phyloP scores from a whole-genome alignment of 2,329 filamentous ascomycete species.

The Ramichloridium luteum region DNA sequence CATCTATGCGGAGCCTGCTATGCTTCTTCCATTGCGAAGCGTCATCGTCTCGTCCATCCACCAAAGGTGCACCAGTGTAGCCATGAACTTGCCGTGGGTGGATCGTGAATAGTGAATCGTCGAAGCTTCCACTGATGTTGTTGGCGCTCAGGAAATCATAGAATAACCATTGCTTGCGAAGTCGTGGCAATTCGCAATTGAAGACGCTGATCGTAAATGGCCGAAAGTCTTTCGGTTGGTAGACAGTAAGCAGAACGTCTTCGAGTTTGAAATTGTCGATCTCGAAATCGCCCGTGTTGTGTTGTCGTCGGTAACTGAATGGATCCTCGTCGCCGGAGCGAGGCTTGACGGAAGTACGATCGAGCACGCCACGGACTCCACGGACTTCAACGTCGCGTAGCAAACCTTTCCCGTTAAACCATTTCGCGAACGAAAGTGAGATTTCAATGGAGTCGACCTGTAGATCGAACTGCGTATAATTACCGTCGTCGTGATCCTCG shows the following conservation, averaged over 20 bases:
- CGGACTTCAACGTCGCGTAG: slow-evolving; percentile 88
- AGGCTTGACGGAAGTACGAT: slow-evolving; percentile 68
- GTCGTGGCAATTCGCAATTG: slow-evolving; percentile 81
- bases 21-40: slow-evolving; percentile 86
- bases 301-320: slow-evolving; percentile 73
- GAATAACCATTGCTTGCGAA: slow-evolving; percentile 93
- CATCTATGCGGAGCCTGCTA: slow-evolving; percentile 81
- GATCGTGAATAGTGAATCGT: slow-evolving; percentile 93
- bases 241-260: slow-evolving; percentile 79
- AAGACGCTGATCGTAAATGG: slow-evolving; percentile 93
- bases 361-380: slow-evolving; percentile 82
- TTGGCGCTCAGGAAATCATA: slow-evolving; percentile 94
- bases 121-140: slow-evolving; percentile 90
- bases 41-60: slow-evolving; percentile 47
- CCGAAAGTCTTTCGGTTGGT: slow-evolving; percentile 83
- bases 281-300: slow-evolving; percentile 88
- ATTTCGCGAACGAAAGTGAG: slow-evolving; percentile 92
- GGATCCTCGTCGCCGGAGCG: slow-evolving; percentile 59
- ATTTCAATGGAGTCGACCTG: slow-evolving; percentile 94
- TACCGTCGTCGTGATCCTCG: slow-evolving; percentile 73
- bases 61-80: slow-evolving; percentile 52
- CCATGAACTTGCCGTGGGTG: slow-evolving; percentile 86
- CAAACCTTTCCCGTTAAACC: slow-evolving; percentile 93
- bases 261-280: slow-evolving; percentile 95
- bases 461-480: slow-evolving; percentile 95